Evolutionary conservation across 2,329 filamentous ascomycete species (phyloP), one percentile per base, ranked within the genome.

Genomic region (Penicillium verrucosum): DNA sequence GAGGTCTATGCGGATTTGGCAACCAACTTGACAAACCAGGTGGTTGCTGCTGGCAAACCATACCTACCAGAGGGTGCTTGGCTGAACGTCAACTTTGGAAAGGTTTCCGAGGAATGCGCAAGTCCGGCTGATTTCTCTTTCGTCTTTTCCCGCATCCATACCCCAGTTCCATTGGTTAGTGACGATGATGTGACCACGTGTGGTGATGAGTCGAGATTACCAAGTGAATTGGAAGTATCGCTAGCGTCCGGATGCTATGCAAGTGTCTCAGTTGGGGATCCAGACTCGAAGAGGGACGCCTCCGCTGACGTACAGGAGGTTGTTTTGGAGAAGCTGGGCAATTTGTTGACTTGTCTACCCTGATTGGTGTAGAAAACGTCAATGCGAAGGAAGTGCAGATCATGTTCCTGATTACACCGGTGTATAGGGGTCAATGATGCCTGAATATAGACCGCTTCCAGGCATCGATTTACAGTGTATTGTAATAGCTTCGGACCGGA

Each of bases 81-180:
- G 69, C 78, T 90, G 32, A 90, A 89, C 62, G 85, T 90, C 64
- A 90, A 90, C 73, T 88, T 88, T 65, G 84, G 84, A 5, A 57
- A 42, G 5, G 80, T 83, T 1, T 73, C 68, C 2, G 71, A 74
- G 6, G 69, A 71, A 50, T 89, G 87, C 73, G 78, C 74, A 12
- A 73, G 75, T 23, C 70, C 80, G 0, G 73, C 74, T 30, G 74
- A 85, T 52, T 88, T 88, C 77, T 79, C 80, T 63, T 90, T 83
- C 70, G 82, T 89, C 5, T 73, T 89, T 32, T 85, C 78, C 45
- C 79, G 87, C 18, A 84, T 90, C 66, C 73, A 85, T 56, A 79
- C 80, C 29, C 69, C 74, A 0, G 54, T 76, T 27, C 59, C 73
- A 23, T 25, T 73, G 0, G 36, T 75, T 49, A 75, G 73, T 1